These are phyloP conservation scores for Articulospora tetracladia DNA, from an alignment of 495 filamentous ascomycete genomes.

Conservation along the genomic window DNA sequence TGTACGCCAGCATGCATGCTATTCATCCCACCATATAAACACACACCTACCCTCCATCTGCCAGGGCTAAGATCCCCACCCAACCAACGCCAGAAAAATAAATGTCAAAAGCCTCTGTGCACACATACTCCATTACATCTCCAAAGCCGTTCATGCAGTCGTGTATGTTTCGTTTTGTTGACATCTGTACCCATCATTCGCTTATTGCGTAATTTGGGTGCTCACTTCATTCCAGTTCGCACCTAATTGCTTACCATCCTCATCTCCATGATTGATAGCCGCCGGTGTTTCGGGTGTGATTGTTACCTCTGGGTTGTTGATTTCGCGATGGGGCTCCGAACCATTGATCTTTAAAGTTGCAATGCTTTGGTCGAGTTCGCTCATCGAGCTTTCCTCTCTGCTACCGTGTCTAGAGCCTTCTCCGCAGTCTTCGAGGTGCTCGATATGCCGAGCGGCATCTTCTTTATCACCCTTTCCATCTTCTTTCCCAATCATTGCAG, in stretches of 20 bases:
- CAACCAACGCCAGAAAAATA: background rate
- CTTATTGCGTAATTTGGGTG: constrained; percentile 18
- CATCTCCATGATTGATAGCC: constrained; percentile 3
- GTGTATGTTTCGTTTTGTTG: background rate
- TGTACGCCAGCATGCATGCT: background rate
- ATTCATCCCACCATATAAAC: background rate
- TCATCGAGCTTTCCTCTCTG: background rate
- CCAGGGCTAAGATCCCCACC: background rate
- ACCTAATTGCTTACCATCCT: constrained; percentile 25
- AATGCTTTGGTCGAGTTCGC: constrained; percentile 21
- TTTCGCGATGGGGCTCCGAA: background rate
- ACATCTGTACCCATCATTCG: background rate
- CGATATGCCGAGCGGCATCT: constrained; percentile 32
- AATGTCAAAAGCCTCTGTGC: background rate
- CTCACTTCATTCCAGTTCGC: constrained; percentile 3
- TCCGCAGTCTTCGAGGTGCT: constrained; percentile 29
- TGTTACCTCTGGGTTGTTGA: constrained; percentile 21
- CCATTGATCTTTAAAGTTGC: constrained; percentile 11
- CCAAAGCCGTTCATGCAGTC: background rate
- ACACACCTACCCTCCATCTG: constrained; percentile 25
- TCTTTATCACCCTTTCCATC: constrained; percentile 39
- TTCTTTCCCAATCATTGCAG: constrained; percentile 75
- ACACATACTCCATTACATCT: background rate
- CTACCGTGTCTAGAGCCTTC: constrained; percentile 4
- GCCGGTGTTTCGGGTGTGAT: constrained; percentile 27